phyloP scores from a whole-genome alignment of 75 land plant genomes.

The Cupressus sempervirens region DNA sequence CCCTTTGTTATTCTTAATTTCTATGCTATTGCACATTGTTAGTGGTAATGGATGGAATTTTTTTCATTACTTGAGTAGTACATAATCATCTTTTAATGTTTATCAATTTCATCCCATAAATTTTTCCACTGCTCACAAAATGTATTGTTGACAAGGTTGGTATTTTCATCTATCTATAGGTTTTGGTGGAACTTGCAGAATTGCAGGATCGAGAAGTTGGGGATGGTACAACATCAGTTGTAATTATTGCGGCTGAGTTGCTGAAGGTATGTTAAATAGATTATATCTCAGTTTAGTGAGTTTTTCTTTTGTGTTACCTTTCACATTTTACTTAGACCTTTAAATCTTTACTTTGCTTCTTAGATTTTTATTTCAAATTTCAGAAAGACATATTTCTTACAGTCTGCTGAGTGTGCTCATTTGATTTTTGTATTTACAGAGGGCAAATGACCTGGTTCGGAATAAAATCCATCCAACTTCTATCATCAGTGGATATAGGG shows the following conservation, averaged over 20 bases:
- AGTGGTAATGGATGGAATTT: not conserved
- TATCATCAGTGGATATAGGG: slow-evolving; percentile 94
- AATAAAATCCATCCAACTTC: slow-evolving; percentile 98
- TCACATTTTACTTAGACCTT: not conserved
- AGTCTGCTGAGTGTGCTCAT: slow-evolving; percentile 1
- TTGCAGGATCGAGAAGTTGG: slow-evolving; percentile 96
- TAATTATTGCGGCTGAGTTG: slow-evolving; percentile 90
- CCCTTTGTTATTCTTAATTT: not conserved
- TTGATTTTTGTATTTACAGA: slow-evolving; percentile 39
- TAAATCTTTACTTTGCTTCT: no score
- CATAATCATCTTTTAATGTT: not conserved
- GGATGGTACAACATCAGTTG: slow-evolving; percentile 98
- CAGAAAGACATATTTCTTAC: not conserved
- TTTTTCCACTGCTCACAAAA: not conserved
- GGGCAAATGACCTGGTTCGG: slow-evolving; percentile 91
- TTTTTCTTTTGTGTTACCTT: not conserved
- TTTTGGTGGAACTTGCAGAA: slow-evolving; percentile 93
- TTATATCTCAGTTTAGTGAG: not conserved
- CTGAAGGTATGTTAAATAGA: slow-evolving; percentile 55
- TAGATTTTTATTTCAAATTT: not conserved
- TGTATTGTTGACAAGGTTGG: not conserved
- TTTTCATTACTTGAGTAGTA: not conserved
- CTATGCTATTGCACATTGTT: not conserved
- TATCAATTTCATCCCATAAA: not conserved
- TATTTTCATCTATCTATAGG: slow-evolving; percentile 30